Evolutionary conservation across 2,329 filamentous ascomycete genomes (phyloP).

Genomic region (Knufia fluminis): DNA sequence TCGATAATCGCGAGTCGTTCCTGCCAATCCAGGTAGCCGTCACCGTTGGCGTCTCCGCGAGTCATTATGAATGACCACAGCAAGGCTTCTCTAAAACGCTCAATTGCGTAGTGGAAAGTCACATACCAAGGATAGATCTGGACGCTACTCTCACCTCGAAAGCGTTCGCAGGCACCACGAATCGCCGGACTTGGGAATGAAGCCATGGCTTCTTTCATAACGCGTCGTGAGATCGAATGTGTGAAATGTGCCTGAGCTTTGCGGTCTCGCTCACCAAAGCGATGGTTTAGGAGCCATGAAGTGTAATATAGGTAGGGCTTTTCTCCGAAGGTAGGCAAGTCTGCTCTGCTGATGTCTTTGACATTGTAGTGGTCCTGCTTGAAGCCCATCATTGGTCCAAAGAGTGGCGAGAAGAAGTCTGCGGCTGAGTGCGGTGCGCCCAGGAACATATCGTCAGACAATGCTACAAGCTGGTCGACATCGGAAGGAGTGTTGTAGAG

Average conservation of each 20-base stretch:
- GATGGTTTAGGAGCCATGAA: slow-evolving; percentile 16
- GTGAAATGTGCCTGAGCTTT: slow-evolving; percentile 18
- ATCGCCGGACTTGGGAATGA: slow-evolving; percentile 16
- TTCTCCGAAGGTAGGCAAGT: slow-evolving; percentile 15
- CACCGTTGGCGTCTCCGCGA: slow-evolving; percentile 13
- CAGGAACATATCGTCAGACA: slow-evolving; percentile 19
- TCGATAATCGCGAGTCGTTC: slow-evolving; percentile 13
- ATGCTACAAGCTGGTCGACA: slow-evolving; percentile 14
- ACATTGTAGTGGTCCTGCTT: slow-evolving; percentile 18
- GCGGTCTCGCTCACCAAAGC: slow-evolving; percentile 16
- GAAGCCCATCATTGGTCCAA: slow-evolving; percentile 17
- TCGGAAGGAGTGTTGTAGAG: slow-evolving; percentile 17
- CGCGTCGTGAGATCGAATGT: slow-evolving; percentile 14
- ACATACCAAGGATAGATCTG: slow-evolving; percentile 19
- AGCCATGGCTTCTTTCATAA: slow-evolving; percentile 17
- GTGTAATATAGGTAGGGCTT: slow-evolving; percentile 19
- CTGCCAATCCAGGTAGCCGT: slow-evolving; percentile 16
- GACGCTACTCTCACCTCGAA: slow-evolving; percentile 16
- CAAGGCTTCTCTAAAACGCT: slow-evolving; percentile 15
- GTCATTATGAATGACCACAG: slow-evolving; percentile 19
- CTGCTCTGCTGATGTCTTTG: slow-evolving; percentile 12
- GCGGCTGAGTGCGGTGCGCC: slow-evolving; percentile 12
- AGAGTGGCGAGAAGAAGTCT: slow-evolving; percentile 16
- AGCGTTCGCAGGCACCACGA: slow-evolving; percentile 16
- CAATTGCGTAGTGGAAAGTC: slow-evolving; percentile 17